These are phyloP conservation scores for Diutina sp. DNA, from an alignment of 1,139 yeast genomes.

Conservation along the genomic window DNA sequence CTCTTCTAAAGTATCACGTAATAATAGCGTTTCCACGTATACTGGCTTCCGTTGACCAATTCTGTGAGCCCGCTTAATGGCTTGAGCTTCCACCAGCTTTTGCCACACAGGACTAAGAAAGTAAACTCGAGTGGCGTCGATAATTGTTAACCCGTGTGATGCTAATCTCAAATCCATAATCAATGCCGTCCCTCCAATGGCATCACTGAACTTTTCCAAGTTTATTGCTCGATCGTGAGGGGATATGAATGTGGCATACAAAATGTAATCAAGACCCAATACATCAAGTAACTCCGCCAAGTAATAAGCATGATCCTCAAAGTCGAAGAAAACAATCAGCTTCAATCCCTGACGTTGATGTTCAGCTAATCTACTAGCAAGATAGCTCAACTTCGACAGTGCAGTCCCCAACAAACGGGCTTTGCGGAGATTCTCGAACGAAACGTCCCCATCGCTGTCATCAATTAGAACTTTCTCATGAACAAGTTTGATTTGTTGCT, in stretches of 20 bases:
- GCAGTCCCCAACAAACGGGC: conserved; percentile 42
- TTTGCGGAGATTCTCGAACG: conserved; percentile 10
- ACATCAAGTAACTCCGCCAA: conserved; percentile 52
- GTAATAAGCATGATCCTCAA: conserved; percentile 60
- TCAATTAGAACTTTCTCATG: not conserved
- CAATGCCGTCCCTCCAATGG: conserved; percentile 36
- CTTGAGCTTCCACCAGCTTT: conserved; percentile 57
- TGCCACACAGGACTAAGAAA: conserved; percentile 64
- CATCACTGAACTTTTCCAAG: conserved; percentile 30
- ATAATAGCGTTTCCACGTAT: conserved; percentile 51
- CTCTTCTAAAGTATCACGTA: conserved; percentile 52
- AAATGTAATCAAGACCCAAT: conserved; percentile 43
- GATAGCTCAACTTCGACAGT: conserved; percentile 48
- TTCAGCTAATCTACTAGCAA: conserved; percentile 39
- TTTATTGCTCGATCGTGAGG: conserved; percentile 39
- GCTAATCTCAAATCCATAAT: conserved; percentile 61
- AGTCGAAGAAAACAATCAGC: conserved; percentile 55
- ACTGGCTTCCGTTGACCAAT: conserved; percentile 51
- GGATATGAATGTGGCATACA: conserved; percentile 50
- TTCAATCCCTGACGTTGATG: conserved; percentile 34
- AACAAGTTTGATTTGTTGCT: not conserved
- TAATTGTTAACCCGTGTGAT: conserved; percentile 57
- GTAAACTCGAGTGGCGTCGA: conserved; percentile 55
- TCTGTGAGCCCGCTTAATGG: conserved; percentile 62
- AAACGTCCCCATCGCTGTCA: not conserved